Evolutionary conservation across 495 filamentous ascomycete genomes (phyloP).

Genomic region (Trichoderma orchidacearum): DNA sequence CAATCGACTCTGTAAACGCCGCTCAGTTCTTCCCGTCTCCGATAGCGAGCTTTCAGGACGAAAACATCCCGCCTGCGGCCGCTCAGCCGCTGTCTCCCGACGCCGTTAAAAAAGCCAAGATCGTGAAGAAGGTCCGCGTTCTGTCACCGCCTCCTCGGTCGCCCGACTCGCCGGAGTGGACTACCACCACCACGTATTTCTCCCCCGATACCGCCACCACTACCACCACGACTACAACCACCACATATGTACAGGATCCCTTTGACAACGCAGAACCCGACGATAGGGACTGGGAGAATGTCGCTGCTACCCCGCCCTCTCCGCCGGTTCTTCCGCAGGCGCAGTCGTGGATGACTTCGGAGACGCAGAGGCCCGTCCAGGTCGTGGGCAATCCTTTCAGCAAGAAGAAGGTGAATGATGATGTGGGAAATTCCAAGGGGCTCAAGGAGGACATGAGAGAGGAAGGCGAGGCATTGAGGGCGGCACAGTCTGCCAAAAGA

Average conservation of each 20-base stretch:
- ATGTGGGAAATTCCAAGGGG: conserved; percentile 16
- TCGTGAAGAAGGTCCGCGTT: conserved; percentile 40
- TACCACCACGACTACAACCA: conserved; percentile 11
- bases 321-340: not conserved
- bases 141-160: conserved; percentile 41
- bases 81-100: conserved; percentile 20
- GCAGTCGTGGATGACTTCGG: not conserved
- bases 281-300: conserved; percentile 7
- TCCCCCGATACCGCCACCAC: conserved; percentile 10
- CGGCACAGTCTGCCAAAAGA: conserved; percentile 16
- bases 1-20: not conserved
- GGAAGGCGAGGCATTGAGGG: conserved; percentile 4
- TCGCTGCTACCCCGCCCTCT: not conserved
- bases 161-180: conserved; percentile 21
- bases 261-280: conserved; percentile 9
- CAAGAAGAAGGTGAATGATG: conserved; percentile 23
- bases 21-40: not conserved
- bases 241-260: conserved; percentile 13
- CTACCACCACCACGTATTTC: conserved; percentile 11
- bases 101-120: conserved; percentile 31
- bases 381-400: conserved; percentile 37
- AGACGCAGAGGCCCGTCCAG: conserved; percentile 1
- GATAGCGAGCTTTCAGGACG: not conserved
- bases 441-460: conserved; percentile 1
- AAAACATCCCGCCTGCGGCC: not conserved